These are phyloP conservation scores for Aristolochia fimbriata DNA, from an alignment of 164 flowering plant genomes.

Conservation along the genomic window DNA sequence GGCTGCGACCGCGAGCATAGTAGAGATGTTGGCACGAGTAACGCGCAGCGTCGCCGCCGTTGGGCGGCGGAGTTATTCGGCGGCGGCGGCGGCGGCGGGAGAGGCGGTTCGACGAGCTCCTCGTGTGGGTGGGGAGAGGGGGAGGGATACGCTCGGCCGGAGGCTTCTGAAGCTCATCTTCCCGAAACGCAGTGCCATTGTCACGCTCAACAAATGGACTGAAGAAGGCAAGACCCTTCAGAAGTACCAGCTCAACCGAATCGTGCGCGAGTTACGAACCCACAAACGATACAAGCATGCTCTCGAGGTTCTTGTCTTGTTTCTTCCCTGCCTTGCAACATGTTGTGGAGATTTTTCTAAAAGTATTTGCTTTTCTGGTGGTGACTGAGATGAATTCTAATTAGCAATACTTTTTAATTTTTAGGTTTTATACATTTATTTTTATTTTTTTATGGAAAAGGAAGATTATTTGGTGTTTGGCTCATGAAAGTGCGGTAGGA, in stretches of 20 bases:
- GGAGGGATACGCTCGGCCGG: conserved; percentile 56
- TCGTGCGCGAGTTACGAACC: conserved; percentile 73
- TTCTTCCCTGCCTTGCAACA: background rate
- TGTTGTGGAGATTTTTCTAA: too few species aligned
- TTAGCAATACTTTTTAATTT: too few species aligned
- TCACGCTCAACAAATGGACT: conserved; percentile 54
- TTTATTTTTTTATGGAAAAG: too few species aligned
- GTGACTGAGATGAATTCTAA: too few species aligned
- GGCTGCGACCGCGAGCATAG: too few species aligned
- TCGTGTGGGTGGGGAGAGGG: conserved; percentile 10
- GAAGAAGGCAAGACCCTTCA: conserved; percentile 61
- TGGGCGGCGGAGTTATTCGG: conserved; percentile 16
- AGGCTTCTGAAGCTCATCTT: conserved; percentile 47
- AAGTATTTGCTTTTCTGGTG: too few species aligned
- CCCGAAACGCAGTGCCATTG: conserved; percentile 62
- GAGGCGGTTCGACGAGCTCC: background rate
- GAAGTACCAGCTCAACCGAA: conserved; percentile 70
- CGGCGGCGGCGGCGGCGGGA: conserved; percentile 1
- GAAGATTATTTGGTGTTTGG: too few species aligned
- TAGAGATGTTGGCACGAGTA: too few species aligned
- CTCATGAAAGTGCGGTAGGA: too few species aligned
- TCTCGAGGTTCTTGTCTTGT: conserved; percentile 43
- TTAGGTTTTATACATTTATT: too few species aligned
- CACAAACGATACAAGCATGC: conserved; percentile 70
- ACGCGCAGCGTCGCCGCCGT: too few species aligned